phyloP scores from a whole-genome alignment of 768 basidiomycete species.

The Termitomyces sp. region DNA sequence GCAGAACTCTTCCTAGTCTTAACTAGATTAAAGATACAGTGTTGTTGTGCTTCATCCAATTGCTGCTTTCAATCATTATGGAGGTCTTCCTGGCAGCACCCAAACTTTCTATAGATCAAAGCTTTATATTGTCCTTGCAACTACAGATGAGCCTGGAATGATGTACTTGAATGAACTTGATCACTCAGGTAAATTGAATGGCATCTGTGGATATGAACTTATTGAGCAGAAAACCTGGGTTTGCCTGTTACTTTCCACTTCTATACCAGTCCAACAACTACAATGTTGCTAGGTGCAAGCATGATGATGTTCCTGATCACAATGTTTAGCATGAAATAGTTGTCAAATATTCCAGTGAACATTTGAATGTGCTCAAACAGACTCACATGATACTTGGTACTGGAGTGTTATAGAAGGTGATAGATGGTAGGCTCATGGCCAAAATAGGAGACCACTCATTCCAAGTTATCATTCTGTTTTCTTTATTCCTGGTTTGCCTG shows the following conservation, averaged over 20 bases:
- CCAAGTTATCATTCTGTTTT: too few species aligned
- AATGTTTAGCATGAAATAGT: not conserved
- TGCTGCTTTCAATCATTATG: not conserved
- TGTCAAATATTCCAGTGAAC: not conserved
- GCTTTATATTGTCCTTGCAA: conserved; percentile 15
- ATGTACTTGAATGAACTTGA: conserved; percentile 21
- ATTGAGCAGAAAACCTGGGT: not conserved
- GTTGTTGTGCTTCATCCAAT: not conserved
- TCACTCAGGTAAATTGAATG: conserved; percentile 10
- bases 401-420: conserved; percentile 10
- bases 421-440: not conserved
- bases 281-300: conserved; percentile 15
- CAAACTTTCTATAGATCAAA: conserved; percentile 6
- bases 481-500: too few species aligned
- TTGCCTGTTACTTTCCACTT: too few species aligned
- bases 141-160: conserved; percentile 24
- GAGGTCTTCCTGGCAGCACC: not conserved
- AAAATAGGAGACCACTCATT: too few species aligned
- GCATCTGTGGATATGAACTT: conserved; percentile 15
- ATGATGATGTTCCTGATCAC: conserved; percentile 14
- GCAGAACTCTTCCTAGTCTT: conserved; percentile 3
- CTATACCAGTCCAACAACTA: conserved; percentile 10
- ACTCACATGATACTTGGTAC: conserved; percentile 13
- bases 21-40: conserved; percentile 3
- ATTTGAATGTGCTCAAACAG: not conserved